Percentiles rank a stretch among this genome's conserved stretches.
Conservation (phyloP, 345 rosid species). For the Trapa bicornis region DNA sequence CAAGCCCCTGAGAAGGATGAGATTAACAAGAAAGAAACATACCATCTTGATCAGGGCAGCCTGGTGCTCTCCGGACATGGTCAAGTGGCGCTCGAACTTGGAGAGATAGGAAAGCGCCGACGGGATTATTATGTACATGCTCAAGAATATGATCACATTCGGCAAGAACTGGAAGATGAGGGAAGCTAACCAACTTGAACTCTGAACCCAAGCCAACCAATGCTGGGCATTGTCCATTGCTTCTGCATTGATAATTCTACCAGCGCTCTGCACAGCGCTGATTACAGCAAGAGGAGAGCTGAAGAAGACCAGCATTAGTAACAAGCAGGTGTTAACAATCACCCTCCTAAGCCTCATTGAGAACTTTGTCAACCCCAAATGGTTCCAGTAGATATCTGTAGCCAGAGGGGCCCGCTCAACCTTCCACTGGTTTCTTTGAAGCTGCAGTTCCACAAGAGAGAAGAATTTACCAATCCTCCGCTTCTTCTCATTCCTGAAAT, state of each 20-base stretch:
- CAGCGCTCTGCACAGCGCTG: slow-evolving; percentile 72
- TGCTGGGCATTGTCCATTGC: slow-evolving; percentile 80
- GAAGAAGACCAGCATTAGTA: slow-evolving; percentile 77
- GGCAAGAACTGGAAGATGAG: slow-evolving; percentile 86
- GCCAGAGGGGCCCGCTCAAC: slow-evolving; percentile 95
- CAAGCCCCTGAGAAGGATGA: slow-evolving; percentile 69
- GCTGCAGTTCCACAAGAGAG: slow-evolving; percentile 64
- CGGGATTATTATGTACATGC: slow-evolving; percentile 90
- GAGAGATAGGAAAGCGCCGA: slow-evolving; percentile 83
- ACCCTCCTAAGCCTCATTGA: slow-evolving; percentile 59
- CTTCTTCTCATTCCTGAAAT: slow-evolving; percentile 63
- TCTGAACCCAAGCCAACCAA: slow-evolving; percentile 91
- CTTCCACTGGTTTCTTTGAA: slow-evolving; percentile 96
- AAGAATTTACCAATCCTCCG: slow-evolving; percentile 79
- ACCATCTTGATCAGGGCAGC: slow-evolving; percentile 97
- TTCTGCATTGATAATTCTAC: slow-evolving; percentile 80
- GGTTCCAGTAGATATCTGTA: slow-evolving; percentile 91
- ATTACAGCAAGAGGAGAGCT: slow-evolving; percentile 89
- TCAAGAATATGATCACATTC: slow-evolving; percentile 75
- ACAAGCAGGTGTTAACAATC: slow-evolving; percentile 68
- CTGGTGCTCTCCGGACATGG: slow-evolving; percentile 83
- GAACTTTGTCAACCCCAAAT: slow-evolving; percentile 72
- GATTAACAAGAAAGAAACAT: slow-evolving; percentile 96
- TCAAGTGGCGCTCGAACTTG: slow-evolving; percentile 83
- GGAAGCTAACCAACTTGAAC: slow-evolving; percentile 89